Percentiles rank a stretch among this genome's conserved stretches.
Evolutionary conservation across 2,329 filamentous ascomycete species (phyloP).

Genomic region (Mycosphaerella arachidis): DNA sequence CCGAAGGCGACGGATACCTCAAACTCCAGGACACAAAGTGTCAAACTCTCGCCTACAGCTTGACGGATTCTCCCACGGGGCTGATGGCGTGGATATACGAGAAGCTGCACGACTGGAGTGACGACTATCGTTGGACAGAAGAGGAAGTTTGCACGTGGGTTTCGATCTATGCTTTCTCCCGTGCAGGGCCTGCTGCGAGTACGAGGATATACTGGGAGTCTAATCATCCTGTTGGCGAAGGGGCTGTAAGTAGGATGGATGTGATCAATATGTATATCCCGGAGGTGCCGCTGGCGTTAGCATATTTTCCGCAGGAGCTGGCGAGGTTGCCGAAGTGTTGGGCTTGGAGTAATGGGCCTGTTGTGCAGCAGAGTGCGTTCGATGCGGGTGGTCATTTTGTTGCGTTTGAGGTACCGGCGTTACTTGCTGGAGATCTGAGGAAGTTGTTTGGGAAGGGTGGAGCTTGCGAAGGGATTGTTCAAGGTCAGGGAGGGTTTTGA

Average conservation of each 20-base stretch:
- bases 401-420: slow-evolving; percentile 10
- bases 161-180: slow-evolving; percentile 2
- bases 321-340: slow-evolving; percentile 11
- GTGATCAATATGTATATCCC: slow-evolving; percentile 12
- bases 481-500: slow-evolving; percentile 4
- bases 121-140: background rate
- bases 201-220: slow-evolving; percentile 12
- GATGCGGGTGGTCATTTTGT: slow-evolving; percentile 13
- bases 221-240: slow-evolving; percentile 5
- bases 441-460: slow-evolving; percentile 6
- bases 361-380: slow-evolving; percentile 14
- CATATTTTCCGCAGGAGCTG: slow-evolving; percentile 11
- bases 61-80: background rate
- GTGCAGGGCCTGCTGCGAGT: slow-evolving; percentile 7
- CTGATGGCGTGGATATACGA: slow-evolving; percentile 3
- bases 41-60: background rate
- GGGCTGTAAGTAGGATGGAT: slow-evolving; percentile 10
- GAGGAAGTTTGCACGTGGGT: slow-evolving; percentile 4
- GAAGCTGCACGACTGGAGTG: background rate
- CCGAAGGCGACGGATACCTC: background rate
- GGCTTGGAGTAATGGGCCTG: slow-evolving; percentile 9
- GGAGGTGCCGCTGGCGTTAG: slow-evolving; percentile 3
- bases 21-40: slow-evolving; percentile 1
- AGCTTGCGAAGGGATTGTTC: slow-evolving; percentile 7
- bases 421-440: slow-evolving; percentile 9